Conservation (phyloP, 2,329 filamentous ascomycete genomes). For the Stagonosporopsis cucurbitacearum region DNA sequence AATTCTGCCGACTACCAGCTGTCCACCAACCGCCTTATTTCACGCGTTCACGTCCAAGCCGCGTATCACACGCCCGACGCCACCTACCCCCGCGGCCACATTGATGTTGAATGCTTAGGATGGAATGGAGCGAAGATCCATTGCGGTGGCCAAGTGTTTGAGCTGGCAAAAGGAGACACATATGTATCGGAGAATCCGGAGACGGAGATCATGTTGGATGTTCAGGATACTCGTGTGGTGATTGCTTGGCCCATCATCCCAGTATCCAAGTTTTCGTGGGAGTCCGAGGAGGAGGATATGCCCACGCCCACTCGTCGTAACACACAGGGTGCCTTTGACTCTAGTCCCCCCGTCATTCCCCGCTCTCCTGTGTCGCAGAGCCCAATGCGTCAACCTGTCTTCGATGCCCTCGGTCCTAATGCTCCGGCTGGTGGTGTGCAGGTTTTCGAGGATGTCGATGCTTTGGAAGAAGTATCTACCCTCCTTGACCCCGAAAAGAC, state of each 20-base stretch:
- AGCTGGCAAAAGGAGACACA: conserved; percentile 83
- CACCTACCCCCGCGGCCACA: conserved; percentile 73
- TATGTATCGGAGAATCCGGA: conserved; percentile 90
- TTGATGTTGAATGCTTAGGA: conserved; percentile 89
- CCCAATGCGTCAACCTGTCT: conserved; percentile 58
- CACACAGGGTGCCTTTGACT: conserved; percentile 58
- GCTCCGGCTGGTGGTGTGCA: conserved; percentile 36
- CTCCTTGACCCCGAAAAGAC: conserved; percentile 38
- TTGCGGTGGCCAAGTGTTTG: conserved; percentile 85
- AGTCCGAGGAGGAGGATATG: conserved; percentile 65
- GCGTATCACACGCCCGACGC: conserved; percentile 75
- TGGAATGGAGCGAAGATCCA: conserved; percentile 97
- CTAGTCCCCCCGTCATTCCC: conserved; percentile 68
- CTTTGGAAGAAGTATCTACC: conserved; percentile 32
- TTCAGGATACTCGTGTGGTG: conserved; percentile 89
- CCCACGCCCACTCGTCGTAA: conserved; percentile 44
- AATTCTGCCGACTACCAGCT: conserved; percentile 96
- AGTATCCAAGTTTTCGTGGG: conserved; percentile 51
- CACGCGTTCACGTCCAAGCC: conserved; percentile 89
- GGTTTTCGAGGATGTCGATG: conserved; percentile 50
- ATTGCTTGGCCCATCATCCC: conserved; percentile 84
- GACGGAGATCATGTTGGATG: conserved; percentile 91
- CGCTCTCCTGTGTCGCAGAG: conserved; percentile 80
- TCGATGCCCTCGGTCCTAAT: conserved; percentile 45
- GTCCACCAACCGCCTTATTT: conserved; percentile 89